Base-by-base conservation (phyloP, 2,329 filamentous ascomycete genomes). In the Sporothrix sp. region DNA sequence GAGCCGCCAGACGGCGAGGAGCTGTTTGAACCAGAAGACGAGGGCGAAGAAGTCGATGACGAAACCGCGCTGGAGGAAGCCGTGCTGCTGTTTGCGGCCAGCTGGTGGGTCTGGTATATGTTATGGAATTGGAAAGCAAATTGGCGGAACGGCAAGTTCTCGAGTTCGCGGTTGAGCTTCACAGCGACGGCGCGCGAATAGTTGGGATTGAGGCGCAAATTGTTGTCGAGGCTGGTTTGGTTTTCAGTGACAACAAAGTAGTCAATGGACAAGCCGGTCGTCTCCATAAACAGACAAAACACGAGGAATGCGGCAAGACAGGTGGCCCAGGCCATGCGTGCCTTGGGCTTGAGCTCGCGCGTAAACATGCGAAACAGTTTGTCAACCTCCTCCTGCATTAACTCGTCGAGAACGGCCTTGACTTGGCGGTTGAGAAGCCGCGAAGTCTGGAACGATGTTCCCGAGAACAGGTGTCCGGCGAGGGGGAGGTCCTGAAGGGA, bases 41-140 rank as follows among this genome's bases (percentile, higher is more conserved):
- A 14, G 9, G 52, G 35, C n/a, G 55, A 46, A 5, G 53, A 48
- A 1, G 48, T 27, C 2, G 48, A 39, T 2, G 52, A 32, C 1
- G 48, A 33, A n/a, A n/a, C n/a, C n/a, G n/a, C n/a, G 1, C 38
- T 27, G 11, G 13, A 16, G 8, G 27, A 11, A 21, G 37, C 5
- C 11, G 28, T 23, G 21, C 5, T 25, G 46, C 6, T 32, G n/a
- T 72, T 67, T 63, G 67, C 66, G 54, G 78, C 73, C 56, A 67
- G 67, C 50, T 66, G 69, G 59, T 78, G 74, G 18, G 76, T 79
- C 65, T 78, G 75, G 58, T 78, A 80, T 51, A 78, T 68, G 58
- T 78, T 71, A 61, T 80, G 76, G 60, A 80, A 80, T 62, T 78
- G 75, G 55, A 75, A 77, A 3, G 73, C 74, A 58, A 80, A 78